Base-by-base conservation (phyloP, 306 rosid species). In the Rosa rugosa region DNA sequence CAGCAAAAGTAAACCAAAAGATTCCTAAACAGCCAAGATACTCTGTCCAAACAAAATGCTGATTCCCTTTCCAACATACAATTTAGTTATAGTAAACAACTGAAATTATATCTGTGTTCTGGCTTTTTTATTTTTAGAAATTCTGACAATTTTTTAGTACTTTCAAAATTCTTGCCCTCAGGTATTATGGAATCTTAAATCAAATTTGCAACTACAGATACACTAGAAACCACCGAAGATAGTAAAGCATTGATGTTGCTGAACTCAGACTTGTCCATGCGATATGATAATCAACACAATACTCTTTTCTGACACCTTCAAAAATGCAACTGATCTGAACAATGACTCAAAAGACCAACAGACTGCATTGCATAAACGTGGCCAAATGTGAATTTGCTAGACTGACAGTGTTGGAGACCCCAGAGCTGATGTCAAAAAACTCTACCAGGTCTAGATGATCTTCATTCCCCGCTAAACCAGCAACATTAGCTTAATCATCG, bases 41-140 rank as follows among this genome's bases (percentile, higher is more conserved):
- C 76, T 78, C 68, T 76, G 69, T 71, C 51, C 71, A 80, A 73
- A 78, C 46, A 77, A 31, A 77, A 66, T 4, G 11, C 80, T 63
- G 75, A 71, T 77, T 79, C 77, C 65, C 80, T 36, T 79, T 81
- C 82, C 82, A 77, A 76, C 85, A 59, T 45, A 69, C 40, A 68
- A 84, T n/a, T 71, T 79, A 11, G 72, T 76, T 50, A 12, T 5
- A 17, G 64, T 41, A 50, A 72, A 49, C 67, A 7, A 54, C 45
- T 73, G 64, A 85, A 77, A 80, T 51, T 38, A 69, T 69, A 17
- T 65, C 69, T 44, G 77, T 63, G 57, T 60, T 81, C 60, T 85
- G 75, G 63, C 57, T 47, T 69, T 25, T 66, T 36, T 14, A 17
- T 3, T 60, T 34, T 42, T 1, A 46, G 50, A 49, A 57, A 79